Percentiles rank a stretch among this genome's conserved stretches.
Evolutionary conservation across 2,329 filamentous ascomycete species (phyloP).

Genomic region (Xylaria multiplex): DNA sequence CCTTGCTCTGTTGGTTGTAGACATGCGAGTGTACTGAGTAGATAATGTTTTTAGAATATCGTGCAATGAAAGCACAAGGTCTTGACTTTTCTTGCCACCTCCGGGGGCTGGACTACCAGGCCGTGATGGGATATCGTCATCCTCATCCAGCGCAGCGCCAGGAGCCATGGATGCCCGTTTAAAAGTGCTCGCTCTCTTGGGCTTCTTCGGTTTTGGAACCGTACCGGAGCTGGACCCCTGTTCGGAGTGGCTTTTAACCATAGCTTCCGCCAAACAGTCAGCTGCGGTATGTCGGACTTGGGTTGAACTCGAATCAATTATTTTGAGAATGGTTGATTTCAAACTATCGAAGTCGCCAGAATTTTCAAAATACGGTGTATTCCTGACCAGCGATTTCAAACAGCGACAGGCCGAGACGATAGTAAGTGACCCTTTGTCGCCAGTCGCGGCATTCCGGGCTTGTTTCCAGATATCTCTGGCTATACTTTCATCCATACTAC

Average conservation of each 20-base stretch:
- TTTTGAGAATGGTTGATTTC: conserved; percentile 83
- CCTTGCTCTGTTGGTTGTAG: conserved; percentile 81
- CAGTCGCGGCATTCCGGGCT: conserved; percentile 76
- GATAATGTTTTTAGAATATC: conserved; percentile 85
- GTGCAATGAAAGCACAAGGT: conserved; percentile 76
- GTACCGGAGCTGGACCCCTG: conserved; percentile 58
- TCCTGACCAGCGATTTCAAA: conserved; percentile 75
- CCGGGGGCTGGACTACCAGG: conserved; percentile 77
- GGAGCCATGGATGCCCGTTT: conserved; percentile 70
- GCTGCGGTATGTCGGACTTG: conserved; percentile 87
- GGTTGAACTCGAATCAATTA: conserved; percentile 79
- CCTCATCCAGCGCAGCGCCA: conserved; percentile 74
- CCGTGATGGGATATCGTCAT: conserved; percentile 70
- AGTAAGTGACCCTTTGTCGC: conserved; percentile 85
- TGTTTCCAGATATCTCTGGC: conserved; percentile 96
- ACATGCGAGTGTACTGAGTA: conserved; percentile 78
- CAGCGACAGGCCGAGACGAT: conserved; percentile 83
- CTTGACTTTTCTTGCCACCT: conserved; percentile 73
- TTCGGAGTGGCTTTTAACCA: conserved; percentile 83
- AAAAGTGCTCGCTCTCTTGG: conserved; percentile 63
- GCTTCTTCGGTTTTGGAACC: conserved; percentile 70
- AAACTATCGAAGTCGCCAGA: conserved; percentile 90
- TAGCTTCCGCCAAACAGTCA: conserved; percentile 81
- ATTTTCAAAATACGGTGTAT: conserved; percentile 86
- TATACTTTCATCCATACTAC: conserved; percentile 82